Evolutionary conservation across 1,284 basidiomycete species (phyloP), one percentile per base, ranked within the genome.

Genomic region (Sporisorium graminicola): DNA sequence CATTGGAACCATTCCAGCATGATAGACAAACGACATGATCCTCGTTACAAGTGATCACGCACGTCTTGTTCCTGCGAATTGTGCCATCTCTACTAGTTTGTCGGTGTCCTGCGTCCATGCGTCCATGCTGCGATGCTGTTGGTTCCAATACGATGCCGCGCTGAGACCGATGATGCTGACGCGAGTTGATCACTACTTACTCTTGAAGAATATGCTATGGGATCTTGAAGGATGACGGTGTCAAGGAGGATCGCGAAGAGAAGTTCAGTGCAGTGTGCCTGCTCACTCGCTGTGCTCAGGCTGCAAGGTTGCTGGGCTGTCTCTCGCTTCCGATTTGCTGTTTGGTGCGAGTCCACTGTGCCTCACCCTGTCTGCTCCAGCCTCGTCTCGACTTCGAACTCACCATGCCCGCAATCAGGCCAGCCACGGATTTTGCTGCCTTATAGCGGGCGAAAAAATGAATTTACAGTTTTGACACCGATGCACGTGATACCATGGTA

Each of bases 191-290:
- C 24, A 14, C 42, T 59, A 72, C 72, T 75, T 75, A 75, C 72
- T 75, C 72, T 75, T 75, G 72, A 70, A 60, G 72, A 51, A 69
- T 75, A 57, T 62, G 67, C 66, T 59, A 75, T 75, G 60, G 59
- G 66, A 62, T 74, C 67, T 69, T 75, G 72, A 70, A 63, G 67
- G 72, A 75, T 75, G 72, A 56, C 62, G 72, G 59, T 69, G 63
- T 65, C 72, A 75, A 64, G 57, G 67, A 69, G 65, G 58, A 75
- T 75, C 67, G 66, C 65, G 72, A 74, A 57, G 62, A 65, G 58
- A 56, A 46, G 49, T 47, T 62, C 58, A 47, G 31, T 58, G 57
- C 33, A 62, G 72, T 62, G 43, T 57, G 61, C 50, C 44, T 47
- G 37, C 33, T 20, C 44, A 24, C 43, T 42, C 35, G 42, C 43